These are phyloP conservation scores for Amanita polypyramis DNA, from an alignment of 768 basidiomycete species.

Conservation along the genomic window DNA sequence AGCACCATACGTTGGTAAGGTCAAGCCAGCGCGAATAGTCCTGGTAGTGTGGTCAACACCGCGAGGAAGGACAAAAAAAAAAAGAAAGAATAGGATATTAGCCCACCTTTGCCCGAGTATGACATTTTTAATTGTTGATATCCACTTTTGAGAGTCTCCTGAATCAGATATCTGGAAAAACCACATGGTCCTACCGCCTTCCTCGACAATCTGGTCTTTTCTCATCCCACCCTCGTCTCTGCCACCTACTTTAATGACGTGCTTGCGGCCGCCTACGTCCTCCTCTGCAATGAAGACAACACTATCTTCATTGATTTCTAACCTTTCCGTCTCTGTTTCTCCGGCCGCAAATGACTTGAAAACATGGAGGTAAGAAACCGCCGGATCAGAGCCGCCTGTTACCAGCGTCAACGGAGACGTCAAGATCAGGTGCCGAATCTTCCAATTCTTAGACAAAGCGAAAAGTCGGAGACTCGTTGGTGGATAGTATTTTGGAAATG, in stretches of 20 bases:
- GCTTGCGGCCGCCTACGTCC: conserved; percentile 32
- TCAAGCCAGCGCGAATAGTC: conserved; percentile 59
- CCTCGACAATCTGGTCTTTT: conserved; percentile 33
- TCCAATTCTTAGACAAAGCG: conserved; percentile 68
- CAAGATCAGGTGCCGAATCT: conserved; percentile 49
- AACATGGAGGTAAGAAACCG: conserved; percentile 56
- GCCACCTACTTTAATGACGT: conserved; percentile 63
- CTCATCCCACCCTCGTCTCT: conserved; percentile 42
- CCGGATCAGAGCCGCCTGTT: conserved; percentile 24
- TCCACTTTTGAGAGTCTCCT: conserved; percentile 65
- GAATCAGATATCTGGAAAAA: conserved; percentile 55
- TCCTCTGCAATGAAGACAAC: conserved; percentile 67
- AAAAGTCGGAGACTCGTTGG: conserved; percentile 62
- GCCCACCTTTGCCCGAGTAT: conserved; percentile 61
- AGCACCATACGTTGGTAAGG: conserved; percentile 28
- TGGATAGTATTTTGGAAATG: conserved; percentile 59
- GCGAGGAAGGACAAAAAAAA: too few species aligned
- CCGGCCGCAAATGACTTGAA: conserved; percentile 54
- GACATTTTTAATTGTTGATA: conserved; percentile 58
- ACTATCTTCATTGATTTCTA: conserved; percentile 69
- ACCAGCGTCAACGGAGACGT: conserved; percentile 33
- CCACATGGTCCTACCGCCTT: conserved; percentile 53
- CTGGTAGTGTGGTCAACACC: conserved; percentile 24
- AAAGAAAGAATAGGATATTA: background rate
- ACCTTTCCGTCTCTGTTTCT: conserved; percentile 62